These are phyloP conservation scores for Phytophthora palmivora DNA, from an alignment of 352 stramenopile species.

Conservation along the genomic window DNA sequence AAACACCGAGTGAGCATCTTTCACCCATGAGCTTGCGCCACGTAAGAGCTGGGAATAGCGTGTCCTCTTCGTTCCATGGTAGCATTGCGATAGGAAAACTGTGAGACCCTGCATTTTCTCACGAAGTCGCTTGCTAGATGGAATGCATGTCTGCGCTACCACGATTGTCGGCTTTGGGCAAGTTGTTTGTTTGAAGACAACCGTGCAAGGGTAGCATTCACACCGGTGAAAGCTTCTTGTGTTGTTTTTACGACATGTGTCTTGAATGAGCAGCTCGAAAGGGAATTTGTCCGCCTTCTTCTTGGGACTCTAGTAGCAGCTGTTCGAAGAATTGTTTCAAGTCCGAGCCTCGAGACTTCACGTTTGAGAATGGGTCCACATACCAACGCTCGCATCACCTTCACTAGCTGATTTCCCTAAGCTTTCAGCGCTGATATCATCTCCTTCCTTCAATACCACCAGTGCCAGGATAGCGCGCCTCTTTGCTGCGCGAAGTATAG, in stretches of 20 bases:
- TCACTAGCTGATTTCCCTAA: constrained; percentile 26
- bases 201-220: constrained; percentile 87
- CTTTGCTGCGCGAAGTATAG: constrained; percentile 79
- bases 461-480: constrained; percentile 65
- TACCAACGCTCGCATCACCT: constrained; percentile 72
- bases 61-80: constrained; percentile 81
- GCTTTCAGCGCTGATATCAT: constrained; percentile 21
- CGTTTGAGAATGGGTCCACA: constrained; percentile 69
- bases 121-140: constrained; percentile 68
- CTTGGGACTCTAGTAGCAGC: constrained; percentile 47
- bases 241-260: constrained; percentile 82
- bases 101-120: constrained; percentile 85
- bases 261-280: constrained; percentile 66
- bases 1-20: constrained; percentile 78
- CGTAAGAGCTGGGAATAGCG: constrained; percentile 91
- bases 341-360: constrained; percentile 56
- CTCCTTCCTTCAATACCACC: constrained; percentile 52
- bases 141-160: constrained; percentile 78
- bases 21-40: constrained; percentile 92
- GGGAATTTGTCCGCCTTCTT: constrained; percentile 33
- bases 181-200: constrained; percentile 88
- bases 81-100: constrained; percentile 94
- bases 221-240: constrained; percentile 80
- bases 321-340: constrained; percentile 66
- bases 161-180: constrained; percentile 85